A percentile compares a stretch with the other conserved stretches of the same genome.
phyloP scores from a whole-genome alignment of 306 rosid genomes.

The Pyrus bretschneideri region DNA sequence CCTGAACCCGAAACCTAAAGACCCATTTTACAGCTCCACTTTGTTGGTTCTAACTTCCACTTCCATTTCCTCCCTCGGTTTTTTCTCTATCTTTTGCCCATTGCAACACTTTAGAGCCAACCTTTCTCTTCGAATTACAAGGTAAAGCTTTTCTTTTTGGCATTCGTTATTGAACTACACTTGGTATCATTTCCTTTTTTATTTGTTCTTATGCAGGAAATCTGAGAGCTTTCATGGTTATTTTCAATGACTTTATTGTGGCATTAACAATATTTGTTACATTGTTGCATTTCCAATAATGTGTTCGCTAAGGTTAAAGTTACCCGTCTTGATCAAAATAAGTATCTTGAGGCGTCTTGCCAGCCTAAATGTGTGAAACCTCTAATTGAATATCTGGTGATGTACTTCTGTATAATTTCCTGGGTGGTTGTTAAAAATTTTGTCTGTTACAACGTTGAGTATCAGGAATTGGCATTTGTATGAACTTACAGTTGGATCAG shows the following conservation, averaged over 20 bases:
- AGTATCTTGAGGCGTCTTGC: slow-evolving; percentile 13
- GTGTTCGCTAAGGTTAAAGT: background rate
- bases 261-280: background rate
- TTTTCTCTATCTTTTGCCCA: background rate
- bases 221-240: background rate
- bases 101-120: background rate
- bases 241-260: background rate
- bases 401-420: background rate
- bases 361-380: slow-evolving; percentile 19
- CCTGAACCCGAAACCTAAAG: background rate
- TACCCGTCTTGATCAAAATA: background rate
- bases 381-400: slow-evolving; percentile 7
- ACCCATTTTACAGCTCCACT: background rate
- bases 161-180: background rate
- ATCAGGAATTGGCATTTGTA: background rate
- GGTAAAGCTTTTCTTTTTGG: background rate
- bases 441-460: background rate
- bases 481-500: background rate
- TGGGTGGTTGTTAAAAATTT: background rate
- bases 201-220: background rate
- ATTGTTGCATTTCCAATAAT: background rate
- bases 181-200: background rate
- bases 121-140: background rate
- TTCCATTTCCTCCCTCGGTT: background rate
- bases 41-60: background rate